These are phyloP conservation scores for Viridothelium virens DNA, from an alignment of 495 filamentous ascomycete species.

Conservation along the genomic window DNA sequence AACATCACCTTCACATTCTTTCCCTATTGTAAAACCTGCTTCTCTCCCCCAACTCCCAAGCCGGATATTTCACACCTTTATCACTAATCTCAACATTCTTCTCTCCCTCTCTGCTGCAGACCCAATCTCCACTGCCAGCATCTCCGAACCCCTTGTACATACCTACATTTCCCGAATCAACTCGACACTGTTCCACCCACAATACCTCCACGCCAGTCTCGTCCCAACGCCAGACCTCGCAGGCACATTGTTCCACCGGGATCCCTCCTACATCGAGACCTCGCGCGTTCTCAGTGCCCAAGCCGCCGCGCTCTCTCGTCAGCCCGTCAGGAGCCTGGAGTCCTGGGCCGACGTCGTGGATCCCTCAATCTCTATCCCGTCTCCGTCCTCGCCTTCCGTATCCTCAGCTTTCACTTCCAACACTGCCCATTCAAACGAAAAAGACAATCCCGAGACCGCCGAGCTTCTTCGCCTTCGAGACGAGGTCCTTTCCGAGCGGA, in stretches of 20 bases:
- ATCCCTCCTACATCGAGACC: not conserved
- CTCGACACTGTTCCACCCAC: not conserved
- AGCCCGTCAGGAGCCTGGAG: not conserved
- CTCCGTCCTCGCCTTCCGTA: not conserved
- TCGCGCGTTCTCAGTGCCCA: not conserved
- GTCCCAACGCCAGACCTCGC: not conserved
- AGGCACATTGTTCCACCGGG: not conserved
- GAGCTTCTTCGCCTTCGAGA: not conserved
- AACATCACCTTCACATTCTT: not conserved
- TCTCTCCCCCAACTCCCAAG: not conserved
- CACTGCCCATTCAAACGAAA: not conserved
- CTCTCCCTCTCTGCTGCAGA: not conserved
- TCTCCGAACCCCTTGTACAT: constrained; percentile 2
- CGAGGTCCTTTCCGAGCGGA: not conserved
- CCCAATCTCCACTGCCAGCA: not conserved
- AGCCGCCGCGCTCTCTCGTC: not conserved
- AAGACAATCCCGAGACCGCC: not conserved
- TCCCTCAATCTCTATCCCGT: not conserved
- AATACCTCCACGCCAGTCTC: not conserved
- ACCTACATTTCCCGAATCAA: constrained; percentile 4
- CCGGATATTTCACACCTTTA: not conserved
- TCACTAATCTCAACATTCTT: constrained; percentile 6
- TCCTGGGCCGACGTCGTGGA: not conserved
- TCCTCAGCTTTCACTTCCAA: not conserved
- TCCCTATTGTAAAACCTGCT: not conserved